These are phyloP conservation scores for Aspergillus alliaceus DNA, from an alignment of 2,329 filamentous ascomycete genomes.

Conservation along the genomic window DNA sequence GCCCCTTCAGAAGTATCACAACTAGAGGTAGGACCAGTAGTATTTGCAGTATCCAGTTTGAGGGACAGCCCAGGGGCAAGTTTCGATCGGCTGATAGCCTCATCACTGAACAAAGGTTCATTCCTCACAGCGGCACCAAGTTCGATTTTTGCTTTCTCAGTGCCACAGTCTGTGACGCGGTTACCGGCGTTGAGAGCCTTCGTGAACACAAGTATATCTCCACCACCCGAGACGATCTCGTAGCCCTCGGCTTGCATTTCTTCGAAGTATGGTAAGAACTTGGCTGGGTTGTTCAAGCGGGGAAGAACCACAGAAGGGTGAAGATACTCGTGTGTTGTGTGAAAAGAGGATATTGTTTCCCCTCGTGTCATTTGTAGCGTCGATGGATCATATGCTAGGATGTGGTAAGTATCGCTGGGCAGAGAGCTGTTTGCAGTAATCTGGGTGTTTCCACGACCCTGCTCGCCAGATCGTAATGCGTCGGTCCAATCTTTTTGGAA, in stretches of 20 bases:
- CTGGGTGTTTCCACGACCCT: not conserved
- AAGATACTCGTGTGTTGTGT: conserved; percentile 20
- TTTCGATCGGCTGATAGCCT: not conserved
- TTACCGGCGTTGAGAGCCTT: conserved; percentile 13
- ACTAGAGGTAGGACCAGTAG: not conserved
- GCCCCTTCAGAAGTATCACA: not conserved
- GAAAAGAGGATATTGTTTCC: conserved; percentile 33
- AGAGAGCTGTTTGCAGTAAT: not conserved
- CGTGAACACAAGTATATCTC: conserved; percentile 43
- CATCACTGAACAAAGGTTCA: conserved; percentile 2
- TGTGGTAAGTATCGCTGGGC: conserved; percentile 27
- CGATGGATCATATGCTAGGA: conserved; percentile 40
- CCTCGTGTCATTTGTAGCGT: conserved; percentile 30
- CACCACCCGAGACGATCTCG: conserved; percentile 42
- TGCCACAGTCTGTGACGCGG: not conserved
- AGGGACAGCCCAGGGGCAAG: not conserved
- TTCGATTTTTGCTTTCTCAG: not conserved
- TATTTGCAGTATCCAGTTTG: conserved; percentile 15
- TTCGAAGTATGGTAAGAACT: conserved; percentile 42
- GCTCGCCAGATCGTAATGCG: not conserved
- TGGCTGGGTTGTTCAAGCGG: conserved; percentile 40
- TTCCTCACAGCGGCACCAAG: not conserved
- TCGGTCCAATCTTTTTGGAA: not conserved
- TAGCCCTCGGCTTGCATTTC: conserved; percentile 42
- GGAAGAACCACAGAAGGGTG: conserved; percentile 37